These are phyloP conservation scores for Echites panduratus DNA, from an alignment of 257 asterid genomes.

Conservation along the genomic window DNA sequence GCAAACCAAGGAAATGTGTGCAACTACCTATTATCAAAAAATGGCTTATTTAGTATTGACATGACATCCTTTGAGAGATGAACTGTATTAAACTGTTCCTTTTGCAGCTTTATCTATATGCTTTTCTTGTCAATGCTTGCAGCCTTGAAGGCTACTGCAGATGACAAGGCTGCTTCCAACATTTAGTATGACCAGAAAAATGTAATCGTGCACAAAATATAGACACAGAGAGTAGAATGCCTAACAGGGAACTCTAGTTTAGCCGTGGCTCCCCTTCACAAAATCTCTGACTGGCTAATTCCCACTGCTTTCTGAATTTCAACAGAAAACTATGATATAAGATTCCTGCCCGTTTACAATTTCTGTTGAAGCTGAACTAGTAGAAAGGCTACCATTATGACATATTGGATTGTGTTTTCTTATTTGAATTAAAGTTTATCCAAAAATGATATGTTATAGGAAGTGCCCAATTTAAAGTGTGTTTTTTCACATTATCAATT, in stretches of 20 bases:
- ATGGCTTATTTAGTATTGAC: background rate
- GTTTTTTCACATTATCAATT: too few species aligned
- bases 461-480: too few species aligned
- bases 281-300: background rate
- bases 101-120: background rate
- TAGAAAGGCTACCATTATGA: background rate
- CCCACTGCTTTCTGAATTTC: background rate
- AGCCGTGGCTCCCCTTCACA: background rate
- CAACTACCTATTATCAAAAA: background rate
- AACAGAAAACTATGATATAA: background rate
- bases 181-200: background rate
- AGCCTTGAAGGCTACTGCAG: background rate
- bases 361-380: background rate
- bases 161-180: background rate
- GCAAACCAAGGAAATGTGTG: background rate
- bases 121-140: background rate
- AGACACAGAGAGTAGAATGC: background rate
- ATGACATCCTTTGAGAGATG: too few species aligned
- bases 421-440: too few species aligned
- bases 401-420: too few species aligned
- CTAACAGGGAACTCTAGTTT: background rate
- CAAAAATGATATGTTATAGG: too few species aligned
- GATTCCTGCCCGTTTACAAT: background rate
- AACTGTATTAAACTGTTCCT: too few species aligned
- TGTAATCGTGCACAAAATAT: background rate